Evolutionary conservation across 495 filamentous ascomycete species (phyloP).

Genomic region (Penicillium manginii): DNA sequence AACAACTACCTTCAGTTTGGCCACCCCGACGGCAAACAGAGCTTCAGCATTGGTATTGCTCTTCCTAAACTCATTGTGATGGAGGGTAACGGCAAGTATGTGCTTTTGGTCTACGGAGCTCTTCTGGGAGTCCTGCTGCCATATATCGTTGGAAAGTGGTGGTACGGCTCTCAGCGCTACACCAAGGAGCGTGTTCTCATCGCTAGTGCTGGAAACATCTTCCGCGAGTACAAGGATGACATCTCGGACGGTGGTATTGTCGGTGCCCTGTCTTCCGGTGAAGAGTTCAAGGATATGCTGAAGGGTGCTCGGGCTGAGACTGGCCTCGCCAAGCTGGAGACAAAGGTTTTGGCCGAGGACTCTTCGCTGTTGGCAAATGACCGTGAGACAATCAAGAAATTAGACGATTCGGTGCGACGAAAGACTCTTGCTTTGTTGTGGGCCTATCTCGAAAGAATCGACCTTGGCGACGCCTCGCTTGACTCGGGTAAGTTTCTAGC

Average conservation of each 20-base stretch:
- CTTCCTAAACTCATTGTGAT: conserved; percentile 90
- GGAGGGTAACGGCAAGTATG: conserved; percentile 94
- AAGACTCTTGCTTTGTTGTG: conserved; percentile 90
- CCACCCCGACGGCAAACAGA: conserved; percentile 96
- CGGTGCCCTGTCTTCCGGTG: conserved; percentile 76
- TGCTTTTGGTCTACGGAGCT: conserved; percentile 83
- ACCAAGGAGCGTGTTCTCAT: conserved; percentile 91
- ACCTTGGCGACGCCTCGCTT: conserved; percentile 70
- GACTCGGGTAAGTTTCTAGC: conserved; percentile 67
- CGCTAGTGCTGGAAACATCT: conserved; percentile 89
- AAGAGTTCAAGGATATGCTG: conserved; percentile 76
- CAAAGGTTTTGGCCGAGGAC: conserved; percentile 67
- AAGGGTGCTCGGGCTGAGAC: conserved; percentile 74
- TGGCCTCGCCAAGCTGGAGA: conserved; percentile 79
- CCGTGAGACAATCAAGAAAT: conserved; percentile 68
- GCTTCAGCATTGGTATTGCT: conserved; percentile 96
- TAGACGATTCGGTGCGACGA: conserved; percentile 72
- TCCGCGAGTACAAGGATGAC: conserved; percentile 85
- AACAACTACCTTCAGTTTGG: conserved; percentile 96
- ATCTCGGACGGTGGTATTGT: conserved; percentile 81
- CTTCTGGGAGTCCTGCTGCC: conserved; percentile 88
- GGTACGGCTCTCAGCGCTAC: conserved; percentile 91
- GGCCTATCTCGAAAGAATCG: conserved; percentile 90
- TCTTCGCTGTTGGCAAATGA: conserved; percentile 54
- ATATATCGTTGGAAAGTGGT: conserved; percentile 95